Percentiles rank a stretch among this genome's conserved stretches.
phyloP scores from a whole-genome alignment of 129 eudicot genomes.

The Flaveria linearis region DNA sequence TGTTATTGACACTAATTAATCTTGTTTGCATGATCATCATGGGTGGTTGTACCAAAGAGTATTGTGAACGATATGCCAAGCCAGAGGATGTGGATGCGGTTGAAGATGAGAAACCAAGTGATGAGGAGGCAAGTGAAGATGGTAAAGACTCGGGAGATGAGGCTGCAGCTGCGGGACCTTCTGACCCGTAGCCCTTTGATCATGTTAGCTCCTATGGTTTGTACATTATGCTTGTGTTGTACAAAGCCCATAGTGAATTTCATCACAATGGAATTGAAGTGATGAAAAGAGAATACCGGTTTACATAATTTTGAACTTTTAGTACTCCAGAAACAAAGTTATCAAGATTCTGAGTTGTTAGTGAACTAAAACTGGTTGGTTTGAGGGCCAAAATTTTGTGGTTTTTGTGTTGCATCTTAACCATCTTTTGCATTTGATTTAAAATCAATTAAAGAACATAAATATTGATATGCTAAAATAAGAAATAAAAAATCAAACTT shows the following conservation, averaged over 20 bases:
- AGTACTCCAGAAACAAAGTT: neutral
- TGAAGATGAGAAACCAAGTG: conserved; percentile 56
- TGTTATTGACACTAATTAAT: neutral
- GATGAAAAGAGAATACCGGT: too few species aligned
- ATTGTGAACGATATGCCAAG: conserved; percentile 64
- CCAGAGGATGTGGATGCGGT: conserved; percentile 58
- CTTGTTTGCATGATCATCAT: neutral
- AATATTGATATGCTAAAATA: neutral
- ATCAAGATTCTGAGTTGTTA: neutral
- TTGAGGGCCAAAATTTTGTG: neutral
- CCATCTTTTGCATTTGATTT: neutral
- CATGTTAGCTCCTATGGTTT: conserved; percentile 3
- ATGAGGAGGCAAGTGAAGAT: conserved; percentile 58
- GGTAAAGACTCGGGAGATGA: conserved; percentile 63
- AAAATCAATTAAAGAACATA: neutral
- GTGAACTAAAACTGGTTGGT: neutral
- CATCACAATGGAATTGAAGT: neutral
- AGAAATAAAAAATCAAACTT: too few species aligned
- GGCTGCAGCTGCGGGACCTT: conserved; percentile 48
- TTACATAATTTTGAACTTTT: neutral
- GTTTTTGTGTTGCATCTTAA: neutral
- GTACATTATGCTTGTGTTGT: conserved; percentile 15
- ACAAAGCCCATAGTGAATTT: neutral
- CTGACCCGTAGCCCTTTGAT: conserved; percentile 46
- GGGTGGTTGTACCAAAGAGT: conserved; percentile 42